Evolutionary conservation across 805 yeast genomes (phyloP), one percentile per base, ranked within the genome.

Genomic region (Lachancea nothofagi): DNA sequence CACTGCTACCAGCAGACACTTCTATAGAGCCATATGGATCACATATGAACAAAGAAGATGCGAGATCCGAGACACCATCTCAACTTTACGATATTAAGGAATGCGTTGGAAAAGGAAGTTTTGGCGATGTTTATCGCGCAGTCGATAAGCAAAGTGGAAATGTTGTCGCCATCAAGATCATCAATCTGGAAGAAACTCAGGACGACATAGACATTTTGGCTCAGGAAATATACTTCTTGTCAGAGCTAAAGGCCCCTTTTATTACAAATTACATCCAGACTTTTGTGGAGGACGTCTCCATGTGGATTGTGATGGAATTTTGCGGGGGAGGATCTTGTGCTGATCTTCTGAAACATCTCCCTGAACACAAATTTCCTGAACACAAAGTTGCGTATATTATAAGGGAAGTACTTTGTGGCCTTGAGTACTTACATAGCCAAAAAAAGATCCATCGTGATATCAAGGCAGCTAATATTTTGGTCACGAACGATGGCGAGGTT

Each of bases 261-360:
- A 77, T 93, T 38, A 86, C 93, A 2, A 69, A 71, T 31, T 78
- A 79, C 55, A 70, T 66, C 51, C 79, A 78, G 34, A 78, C 96
- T 1, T 75, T 77, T 53, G 59, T 82, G 4, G 67, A 70, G 31
- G 86, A 78, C 31, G 76, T 77, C 30, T 71, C 76, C 5, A 76
- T 93, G 77, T 89, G 88, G 82, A 84, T 90, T 34, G 81, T 81
- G 4, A 86, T 93, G 96, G 98, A 90, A 59, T 87, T 75, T 55
- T 93, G 97, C 61, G 96, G 90, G 9, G 97, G 94, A 21, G 96
- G 97, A 0, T 85, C 96, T 1, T 84, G 95, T 59, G 71, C 83
- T 2, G 95, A 84, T 53, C 68, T 87, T 40, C 54, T 90, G 29
- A 77, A 71, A 52, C 53, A 56, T 36, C 33, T 62, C 26, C 56